These are phyloP conservation scores for Pavlovales sp. DNA, from an alignment of 208 protist species.

Conservation along the genomic window DNA sequence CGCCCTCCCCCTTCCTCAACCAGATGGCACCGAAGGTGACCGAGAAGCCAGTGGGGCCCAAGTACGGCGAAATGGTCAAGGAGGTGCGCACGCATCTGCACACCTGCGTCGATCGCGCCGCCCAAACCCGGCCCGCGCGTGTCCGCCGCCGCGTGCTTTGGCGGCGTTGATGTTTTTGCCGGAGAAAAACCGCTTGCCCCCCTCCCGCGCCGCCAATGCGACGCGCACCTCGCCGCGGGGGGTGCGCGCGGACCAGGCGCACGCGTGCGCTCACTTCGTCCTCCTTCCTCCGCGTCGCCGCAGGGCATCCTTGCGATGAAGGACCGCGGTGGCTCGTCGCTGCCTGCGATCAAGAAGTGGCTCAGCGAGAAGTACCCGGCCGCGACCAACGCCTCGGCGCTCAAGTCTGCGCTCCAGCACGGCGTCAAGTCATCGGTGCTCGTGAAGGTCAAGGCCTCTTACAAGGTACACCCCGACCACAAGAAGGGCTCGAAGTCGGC, in stretches of 20 bases:
- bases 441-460: constrained; percentile 15
- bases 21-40: neutral
- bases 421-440: neutral
- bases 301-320: constrained; percentile 18
- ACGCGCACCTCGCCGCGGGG: too few species aligned
- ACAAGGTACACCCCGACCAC: neutral
- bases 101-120: too few species aligned
- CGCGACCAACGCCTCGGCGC: neutral
- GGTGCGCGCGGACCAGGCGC: too few species aligned
- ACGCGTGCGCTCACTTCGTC: too few species aligned
- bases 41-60: neutral
- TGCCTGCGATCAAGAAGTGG: constrained; percentile 9
- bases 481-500: neutral
- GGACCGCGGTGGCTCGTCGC: constrained; percentile 6
- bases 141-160: too few species aligned
- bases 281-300: too few species aligned
- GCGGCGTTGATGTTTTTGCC: too few species aligned
- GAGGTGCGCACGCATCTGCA: neutral
- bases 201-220: too few species aligned
- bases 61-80: neutral
- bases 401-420: constrained; percentile 7
- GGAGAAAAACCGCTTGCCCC: too few species aligned
- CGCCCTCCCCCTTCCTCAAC: too few species aligned
- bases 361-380: neutral
- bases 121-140: too few species aligned